phyloP scores from a whole-genome alignment of 2,329 filamentous ascomycete genomes.

The Fusarium concolor region DNA sequence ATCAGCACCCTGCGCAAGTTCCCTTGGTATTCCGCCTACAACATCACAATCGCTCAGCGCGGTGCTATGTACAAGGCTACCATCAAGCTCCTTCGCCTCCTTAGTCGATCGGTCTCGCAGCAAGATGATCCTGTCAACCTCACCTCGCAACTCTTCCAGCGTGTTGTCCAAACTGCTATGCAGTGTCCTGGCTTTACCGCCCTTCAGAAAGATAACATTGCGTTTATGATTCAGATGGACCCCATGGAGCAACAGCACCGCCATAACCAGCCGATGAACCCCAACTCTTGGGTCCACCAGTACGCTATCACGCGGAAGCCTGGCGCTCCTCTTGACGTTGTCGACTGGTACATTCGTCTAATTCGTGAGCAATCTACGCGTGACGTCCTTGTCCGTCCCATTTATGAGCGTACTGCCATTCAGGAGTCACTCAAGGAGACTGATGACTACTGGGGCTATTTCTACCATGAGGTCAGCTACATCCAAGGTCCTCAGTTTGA shows the following conservation, averaged over 20 bases:
- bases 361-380: conserved; percentile 65
- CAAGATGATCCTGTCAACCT: conserved; percentile 58
- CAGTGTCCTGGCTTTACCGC: conserved; percentile 70
- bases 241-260: conserved; percentile 51
- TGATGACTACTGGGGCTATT: conserved; percentile 64
- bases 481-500: conserved; percentile 58
- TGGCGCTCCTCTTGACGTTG: conserved; percentile 61
- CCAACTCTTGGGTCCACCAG: conserved; percentile 63
- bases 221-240: conserved; percentile 54
- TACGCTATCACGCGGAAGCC: conserved; percentile 64
- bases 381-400: conserved; percentile 53
- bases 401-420: conserved; percentile 57
- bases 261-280: conserved; percentile 61
- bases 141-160: conserved; percentile 64
- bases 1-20: conserved; percentile 73
- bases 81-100: conserved; percentile 59
- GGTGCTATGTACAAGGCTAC: conserved; percentile 64
- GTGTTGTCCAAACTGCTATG: conserved; percentile 65
- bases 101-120: conserved; percentile 57
- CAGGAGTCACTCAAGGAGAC: conserved; percentile 50
- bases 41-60: conserved; percentile 69
- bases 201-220: conserved; percentile 70
- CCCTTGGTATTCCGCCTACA: conserved; percentile 69
- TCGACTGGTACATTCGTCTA: conserved; percentile 69
- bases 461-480: conserved; percentile 61